phyloP scores from a whole-genome alignment of 2,329 filamentous ascomycete genomes.

The Fusarium sp. region DNA sequence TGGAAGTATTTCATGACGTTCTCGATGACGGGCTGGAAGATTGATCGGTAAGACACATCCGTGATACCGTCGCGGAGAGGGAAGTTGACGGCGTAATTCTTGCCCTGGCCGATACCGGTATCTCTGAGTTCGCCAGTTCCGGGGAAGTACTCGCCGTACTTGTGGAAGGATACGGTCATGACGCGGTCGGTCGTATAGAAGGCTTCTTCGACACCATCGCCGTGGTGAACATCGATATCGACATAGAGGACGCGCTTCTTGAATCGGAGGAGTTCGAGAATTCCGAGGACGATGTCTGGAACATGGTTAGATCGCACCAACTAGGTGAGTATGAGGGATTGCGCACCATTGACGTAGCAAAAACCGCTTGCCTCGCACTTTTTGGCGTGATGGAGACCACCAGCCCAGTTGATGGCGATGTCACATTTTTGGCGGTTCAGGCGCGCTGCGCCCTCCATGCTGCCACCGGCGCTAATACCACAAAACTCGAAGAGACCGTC shows the following conservation, averaged over 20 bases:
- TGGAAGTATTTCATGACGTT: slow-evolving; percentile 89
- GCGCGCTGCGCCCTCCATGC: slow-evolving; percentile 91
- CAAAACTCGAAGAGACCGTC: slow-evolving; percentile 98
- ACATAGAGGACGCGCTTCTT: slow-evolving; percentile 98
- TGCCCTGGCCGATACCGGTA: slow-evolving; percentile 87
- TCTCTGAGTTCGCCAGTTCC: slow-evolving; percentile 89
- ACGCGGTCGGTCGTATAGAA: slow-evolving; percentile 94
- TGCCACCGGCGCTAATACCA: slow-evolving; percentile 92
- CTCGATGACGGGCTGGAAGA: slow-evolving; percentile 91
- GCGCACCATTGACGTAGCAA: slow-evolving; percentile 94
- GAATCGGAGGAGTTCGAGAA: slow-evolving; percentile 89
- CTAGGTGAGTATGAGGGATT: not conserved
- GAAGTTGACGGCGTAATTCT: slow-evolving; percentile 91
- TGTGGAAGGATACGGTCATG: slow-evolving; percentile 94
- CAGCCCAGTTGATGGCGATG: slow-evolving; percentile 98
- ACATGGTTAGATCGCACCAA: slow-evolving; percentile 13
- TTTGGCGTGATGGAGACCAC: slow-evolving; percentile 96
- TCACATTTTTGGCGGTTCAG: slow-evolving; percentile 92
- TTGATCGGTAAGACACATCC: slow-evolving; percentile 86
- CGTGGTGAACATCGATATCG: slow-evolving; percentile 94
- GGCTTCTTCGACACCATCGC: slow-evolving; percentile 91
- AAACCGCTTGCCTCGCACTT: slow-evolving; percentile 97
- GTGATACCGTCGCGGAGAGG: slow-evolving; percentile 93
- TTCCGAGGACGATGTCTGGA: slow-evolving; percentile 92
- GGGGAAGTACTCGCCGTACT: slow-evolving; percentile 96